phyloP scores from a whole-genome alignment of 2,329 filamentous ascomycete genomes.

The Dactylonectria macrodidyma region DNA sequence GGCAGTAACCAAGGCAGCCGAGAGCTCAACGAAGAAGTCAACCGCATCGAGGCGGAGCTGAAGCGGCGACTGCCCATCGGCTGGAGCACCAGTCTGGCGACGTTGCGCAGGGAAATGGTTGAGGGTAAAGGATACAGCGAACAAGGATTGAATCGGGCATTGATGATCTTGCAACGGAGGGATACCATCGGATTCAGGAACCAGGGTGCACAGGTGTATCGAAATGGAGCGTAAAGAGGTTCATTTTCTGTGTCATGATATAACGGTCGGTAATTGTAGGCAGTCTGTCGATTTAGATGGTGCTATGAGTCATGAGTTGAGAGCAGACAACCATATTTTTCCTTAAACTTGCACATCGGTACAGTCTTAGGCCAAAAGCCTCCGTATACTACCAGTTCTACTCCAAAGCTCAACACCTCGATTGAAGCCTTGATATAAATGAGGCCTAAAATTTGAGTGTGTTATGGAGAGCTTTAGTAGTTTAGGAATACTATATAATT shows the following conservation, averaged over 20 bases:
- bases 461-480: too few species aligned
- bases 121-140: constrained; percentile 93
- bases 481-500: too few species aligned
- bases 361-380: too few species aligned
- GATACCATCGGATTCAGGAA: constrained; percentile 89
- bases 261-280: constrained; percentile 28
- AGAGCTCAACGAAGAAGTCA: constrained; percentile 91
- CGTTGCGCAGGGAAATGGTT: constrained; percentile 90
- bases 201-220: constrained; percentile 81
- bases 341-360: neutral
- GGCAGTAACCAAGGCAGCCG: constrained; percentile 87
- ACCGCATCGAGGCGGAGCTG: constrained; percentile 90
- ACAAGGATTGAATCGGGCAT: constrained; percentile 84
- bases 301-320: constrained; percentile 44
- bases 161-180: constrained; percentile 88
- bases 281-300: constrained; percentile 31
- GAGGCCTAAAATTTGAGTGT: too few species aligned
- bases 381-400: too few species aligned
- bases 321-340: neutral
- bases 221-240: constrained; percentile 73
- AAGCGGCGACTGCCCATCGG: constrained; percentile 91
- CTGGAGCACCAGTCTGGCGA: constrained; percentile 93
- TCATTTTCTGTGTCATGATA: constrained; percentile 31
- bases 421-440: too few species aligned
- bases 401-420: too few species aligned